Base-by-base conservation (phyloP, 164 flowering plant genomes). In the Houttuynia cordata region DNA sequence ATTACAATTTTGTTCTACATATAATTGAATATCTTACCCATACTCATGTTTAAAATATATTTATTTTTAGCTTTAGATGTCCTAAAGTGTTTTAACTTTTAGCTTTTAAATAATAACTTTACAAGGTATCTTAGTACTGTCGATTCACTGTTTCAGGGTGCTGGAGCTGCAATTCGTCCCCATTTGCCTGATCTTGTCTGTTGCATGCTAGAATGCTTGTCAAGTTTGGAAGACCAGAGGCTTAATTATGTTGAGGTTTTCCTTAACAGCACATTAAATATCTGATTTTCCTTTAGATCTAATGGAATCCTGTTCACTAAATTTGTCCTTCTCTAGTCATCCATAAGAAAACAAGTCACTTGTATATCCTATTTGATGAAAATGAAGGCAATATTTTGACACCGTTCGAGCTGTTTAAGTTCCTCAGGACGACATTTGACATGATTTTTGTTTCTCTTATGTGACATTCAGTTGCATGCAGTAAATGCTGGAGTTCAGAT, bases 141-240 rank as follows among this genome's bases (percentile, higher is more conserved):
- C 21, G 39, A 39, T 13, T 24, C 42, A 41, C 40, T 62, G 59
- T 37, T 71, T 7, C 74, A 93, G 99, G 97, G 97, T 81, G 91
- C 99, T 58, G 96, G 99, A 30, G 55, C 70, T 75, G 91, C 93
- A 30, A 78, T 93, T 59, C 92, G 95, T 59, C 95, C 97, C 61
- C 92, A 93, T 77, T 70, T 93, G 63, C 71, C 95, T 64, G 93
- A 88, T 73, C 80, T 93, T 63, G 89, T 93, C 62, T 84, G 83
- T 73, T 93, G 99, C 75, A 93, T 93, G 99, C 85, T 93, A 41
- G 99, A 93, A 77, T 86, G 97, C 79, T 83, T 93, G 60, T 93
- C 99, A 54, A 93, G 99, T 77, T 83, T 93, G 68, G 99, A 93
- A 78, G 99, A 93, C 72, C 99, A 88, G 71, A 85, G 91, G 67